Conservation (phyloP, 2,329 filamentous ascomycete genomes). For the Fusarium xylarioides region DNA sequence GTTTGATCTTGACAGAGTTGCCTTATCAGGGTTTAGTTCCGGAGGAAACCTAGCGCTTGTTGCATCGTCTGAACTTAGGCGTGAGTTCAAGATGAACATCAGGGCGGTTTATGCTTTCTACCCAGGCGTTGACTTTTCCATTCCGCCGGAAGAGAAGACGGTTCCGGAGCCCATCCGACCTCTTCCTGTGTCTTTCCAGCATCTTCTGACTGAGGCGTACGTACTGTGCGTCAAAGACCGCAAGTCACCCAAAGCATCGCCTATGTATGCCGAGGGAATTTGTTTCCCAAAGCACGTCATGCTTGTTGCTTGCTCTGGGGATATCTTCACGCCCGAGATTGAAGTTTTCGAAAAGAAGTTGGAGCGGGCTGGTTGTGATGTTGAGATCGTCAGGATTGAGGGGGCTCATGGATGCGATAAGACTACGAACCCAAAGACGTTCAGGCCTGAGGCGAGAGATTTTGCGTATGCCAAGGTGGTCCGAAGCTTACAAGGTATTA, state of each 20-base stretch:
- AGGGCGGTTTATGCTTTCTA: conserved; percentile 60
- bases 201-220: conserved; percentile 49
- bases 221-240: conserved; percentile 39
- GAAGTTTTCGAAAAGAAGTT: conserved; percentile 45
- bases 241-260: conserved; percentile 48
- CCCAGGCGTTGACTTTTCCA: conserved; percentile 46
- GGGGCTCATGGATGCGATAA: conserved; percentile 41
- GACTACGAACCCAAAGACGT: not conserved
- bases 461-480: conserved; percentile 12
- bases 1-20: conserved; percentile 49
- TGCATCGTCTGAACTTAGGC: conserved; percentile 42
- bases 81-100: conserved; percentile 50
- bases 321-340: conserved; percentile 49
- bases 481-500: not conserved
- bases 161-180: conserved; percentile 39
- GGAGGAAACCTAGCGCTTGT: conserved; percentile 56
- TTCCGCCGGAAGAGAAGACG: conserved; percentile 41
- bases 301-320: conserved; percentile 48
- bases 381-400: conserved; percentile 20
- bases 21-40: conserved; percentile 57
- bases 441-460: conserved; percentile 3
- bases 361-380: not conserved
- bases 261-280: conserved; percentile 40
- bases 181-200: not conserved
- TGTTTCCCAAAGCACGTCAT: conserved; percentile 26